Evolutionary conservation across 192 early-diverging fungal genomes (phyloP).

Genomic region (Rhizoclosmatium sp.): DNA sequence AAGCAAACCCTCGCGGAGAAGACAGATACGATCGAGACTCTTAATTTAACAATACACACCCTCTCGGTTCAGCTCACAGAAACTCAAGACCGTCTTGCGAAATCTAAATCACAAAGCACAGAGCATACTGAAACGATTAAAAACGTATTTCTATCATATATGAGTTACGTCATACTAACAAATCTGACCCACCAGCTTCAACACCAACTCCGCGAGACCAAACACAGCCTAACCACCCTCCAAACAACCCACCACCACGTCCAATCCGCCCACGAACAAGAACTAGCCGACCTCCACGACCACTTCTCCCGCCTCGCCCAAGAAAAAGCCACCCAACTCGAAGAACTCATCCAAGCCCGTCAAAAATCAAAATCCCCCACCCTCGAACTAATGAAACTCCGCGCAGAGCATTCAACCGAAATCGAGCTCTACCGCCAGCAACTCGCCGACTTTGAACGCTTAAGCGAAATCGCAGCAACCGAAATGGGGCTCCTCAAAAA

Average conservation of each 20-base stretch:
- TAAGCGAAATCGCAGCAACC: not conserved
- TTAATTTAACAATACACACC: not conserved
- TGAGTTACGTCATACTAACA: not conserved
- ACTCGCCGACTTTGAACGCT: constrained; percentile 18
- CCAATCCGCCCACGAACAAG: not conserved
- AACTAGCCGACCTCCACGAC: not conserved
- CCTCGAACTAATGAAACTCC: constrained; percentile 1
- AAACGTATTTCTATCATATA: not conserved
- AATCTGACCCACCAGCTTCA: not conserved
- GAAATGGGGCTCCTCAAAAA: not conserved
- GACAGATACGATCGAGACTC: not conserved
- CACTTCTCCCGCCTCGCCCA: not conserved
- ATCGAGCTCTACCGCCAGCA: constrained; percentile 19
- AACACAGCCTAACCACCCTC: not conserved
- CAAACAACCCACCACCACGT: not conserved
- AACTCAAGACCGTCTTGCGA: not conserved
- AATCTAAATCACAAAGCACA: not conserved
- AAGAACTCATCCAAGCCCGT: constrained; percentile 10
- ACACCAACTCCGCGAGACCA: not conserved
- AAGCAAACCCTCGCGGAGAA: constrained; percentile 7
- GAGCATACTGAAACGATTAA: not conserved
- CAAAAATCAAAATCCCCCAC: constrained; percentile 4
- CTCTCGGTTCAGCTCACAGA: not conserved
- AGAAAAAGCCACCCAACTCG: constrained; percentile 3
- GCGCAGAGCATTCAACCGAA: constrained; percentile 7